Conservation (phyloP, 805 yeast genomes). For the Yarrowia osloensis region DNA sequence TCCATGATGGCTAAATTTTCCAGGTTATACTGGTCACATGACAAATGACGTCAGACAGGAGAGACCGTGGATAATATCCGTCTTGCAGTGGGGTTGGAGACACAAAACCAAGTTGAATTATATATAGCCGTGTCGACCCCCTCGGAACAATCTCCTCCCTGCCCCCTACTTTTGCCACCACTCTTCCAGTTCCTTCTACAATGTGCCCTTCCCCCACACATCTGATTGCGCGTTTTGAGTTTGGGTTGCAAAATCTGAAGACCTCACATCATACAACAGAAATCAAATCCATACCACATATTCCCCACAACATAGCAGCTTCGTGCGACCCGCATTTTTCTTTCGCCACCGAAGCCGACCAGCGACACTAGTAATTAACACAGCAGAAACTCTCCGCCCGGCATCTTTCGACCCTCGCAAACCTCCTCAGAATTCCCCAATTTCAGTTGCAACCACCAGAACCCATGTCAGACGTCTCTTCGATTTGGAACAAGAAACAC, state of each 20-base stretch:
- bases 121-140: not conserved
- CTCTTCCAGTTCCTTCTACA: not conserved
- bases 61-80: not conserved
- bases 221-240: conserved; percentile 26
- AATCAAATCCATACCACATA: not conserved
- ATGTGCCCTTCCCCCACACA: conserved; percentile 4
- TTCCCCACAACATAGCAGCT: not conserved
- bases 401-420: not conserved
- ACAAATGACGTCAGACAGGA: conserved; percentile 14
- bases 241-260: conserved; percentile 29
- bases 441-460: not conserved
- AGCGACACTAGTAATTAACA: not conserved
- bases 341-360: not conserved
- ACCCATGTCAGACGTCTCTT: conserved; percentile 28
- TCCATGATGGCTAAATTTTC: too few species aligned
- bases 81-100: not conserved
- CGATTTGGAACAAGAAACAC: conserved; percentile 30
- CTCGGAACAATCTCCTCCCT: too few species aligned
- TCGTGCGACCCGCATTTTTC: not conserved
- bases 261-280: conserved; percentile 24
- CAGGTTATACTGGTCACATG: conserved; percentile 11
- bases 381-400: not conserved
- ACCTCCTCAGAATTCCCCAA: not conserved
- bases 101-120: not conserved
- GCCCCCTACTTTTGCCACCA: not conserved